Conservation (phyloP, 768 basidiomycete genomes). For the Amanita polypyramis region DNA sequence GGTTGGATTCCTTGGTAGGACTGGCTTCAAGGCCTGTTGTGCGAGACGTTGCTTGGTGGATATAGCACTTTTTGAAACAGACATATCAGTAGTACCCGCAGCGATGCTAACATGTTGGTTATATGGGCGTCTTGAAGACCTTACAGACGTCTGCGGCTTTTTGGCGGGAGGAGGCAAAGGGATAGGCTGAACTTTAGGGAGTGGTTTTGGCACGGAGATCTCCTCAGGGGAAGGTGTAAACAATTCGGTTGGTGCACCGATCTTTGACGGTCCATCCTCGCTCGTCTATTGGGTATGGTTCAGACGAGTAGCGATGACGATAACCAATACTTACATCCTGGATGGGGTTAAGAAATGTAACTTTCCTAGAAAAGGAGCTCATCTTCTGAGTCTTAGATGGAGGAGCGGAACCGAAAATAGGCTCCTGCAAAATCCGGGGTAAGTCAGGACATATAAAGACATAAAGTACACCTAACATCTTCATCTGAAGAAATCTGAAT, state of each 20-base stretch:
- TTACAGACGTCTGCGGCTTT: conserved; percentile 6
- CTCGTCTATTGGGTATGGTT: background rate
- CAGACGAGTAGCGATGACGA: background rate
- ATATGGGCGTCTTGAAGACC: conserved; percentile 11
- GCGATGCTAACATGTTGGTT: conserved; percentile 16
- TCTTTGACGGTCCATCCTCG: background rate
- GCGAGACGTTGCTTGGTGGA: conserved; percentile 42
- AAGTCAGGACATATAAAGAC: background rate
- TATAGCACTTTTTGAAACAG: conserved; percentile 25
- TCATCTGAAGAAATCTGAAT: background rate
- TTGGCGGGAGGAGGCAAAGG: conserved; percentile 10
- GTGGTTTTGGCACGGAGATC: conserved; percentile 5
- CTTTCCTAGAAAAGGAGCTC: background rate
- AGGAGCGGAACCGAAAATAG: background rate
- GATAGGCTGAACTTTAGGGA: conserved; percentile 8
- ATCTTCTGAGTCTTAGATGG: background rate
- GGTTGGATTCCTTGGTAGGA: conserved; percentile 23
- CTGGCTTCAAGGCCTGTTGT: conserved; percentile 26
- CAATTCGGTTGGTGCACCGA: background rate
- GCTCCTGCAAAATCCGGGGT: background rate
- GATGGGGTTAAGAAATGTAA: background rate
- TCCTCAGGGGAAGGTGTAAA: conserved; percentile 2
- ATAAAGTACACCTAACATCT: background rate
- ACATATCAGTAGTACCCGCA: conserved; percentile 8
- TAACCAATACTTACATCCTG: background rate